phyloP scores from a whole-genome alignment of 306 rosid species.

The Gleditsia sinensis region DNA sequence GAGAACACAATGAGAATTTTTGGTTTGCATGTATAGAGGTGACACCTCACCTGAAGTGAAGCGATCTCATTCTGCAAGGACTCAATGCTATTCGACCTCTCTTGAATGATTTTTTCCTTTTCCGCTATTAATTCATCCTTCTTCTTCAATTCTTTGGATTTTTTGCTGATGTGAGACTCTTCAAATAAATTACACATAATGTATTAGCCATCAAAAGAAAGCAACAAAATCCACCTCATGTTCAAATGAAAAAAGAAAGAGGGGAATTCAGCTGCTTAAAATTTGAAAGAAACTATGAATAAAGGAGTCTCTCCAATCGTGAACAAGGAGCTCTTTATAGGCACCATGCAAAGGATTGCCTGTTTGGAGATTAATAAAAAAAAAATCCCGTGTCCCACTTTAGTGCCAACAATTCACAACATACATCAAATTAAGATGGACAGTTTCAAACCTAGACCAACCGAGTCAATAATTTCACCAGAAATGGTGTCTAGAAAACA shows the following conservation, averaged over 20 bases:
- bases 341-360: slow-evolving; percentile 57
- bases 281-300: background rate
- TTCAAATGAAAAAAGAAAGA: background rate
- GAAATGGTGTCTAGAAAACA: background rate
- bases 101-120: slow-evolving; percentile 51
- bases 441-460: background rate
- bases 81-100: slow-evolving; percentile 46
- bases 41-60: slow-evolving; percentile 60
- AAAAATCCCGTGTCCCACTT: slow-evolving; percentile 70
- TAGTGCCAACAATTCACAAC: slow-evolving; percentile 34
- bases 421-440: background rate
- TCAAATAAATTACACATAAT: slow-evolving; percentile 23
- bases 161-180: slow-evolving; percentile 53
- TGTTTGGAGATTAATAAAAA: slow-evolving; percentile 43
- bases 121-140: slow-evolving; percentile 49
- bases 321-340: background rate
- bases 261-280: background rate
- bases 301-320: slow-evolving; percentile 9
- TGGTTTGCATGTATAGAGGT: background rate
- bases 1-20: background rate
- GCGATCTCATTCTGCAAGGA: slow-evolving; percentile 52
- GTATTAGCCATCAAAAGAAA: slow-evolving; percentile 23
- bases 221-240: background rate
- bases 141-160: slow-evolving; percentile 44
- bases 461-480: background rate